phyloP scores from a whole-genome alignment of 108 stramenopile genomes.

The Cyclotella choctawhatcheeana region DNA sequence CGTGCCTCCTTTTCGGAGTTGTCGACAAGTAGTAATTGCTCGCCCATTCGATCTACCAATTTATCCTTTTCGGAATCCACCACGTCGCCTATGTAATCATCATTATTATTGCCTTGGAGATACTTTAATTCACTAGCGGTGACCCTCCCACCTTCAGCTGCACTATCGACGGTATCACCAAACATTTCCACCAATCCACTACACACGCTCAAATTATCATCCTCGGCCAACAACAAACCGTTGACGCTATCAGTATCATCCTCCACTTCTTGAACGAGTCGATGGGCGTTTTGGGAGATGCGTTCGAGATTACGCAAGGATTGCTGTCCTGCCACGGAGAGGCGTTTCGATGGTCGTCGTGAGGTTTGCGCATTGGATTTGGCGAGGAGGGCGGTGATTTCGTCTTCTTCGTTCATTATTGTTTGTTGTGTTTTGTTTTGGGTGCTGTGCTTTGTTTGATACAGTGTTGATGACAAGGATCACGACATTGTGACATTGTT shows the following conservation, averaged over 20 bases:
- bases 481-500: no score
- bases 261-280: conserved; percentile 11
- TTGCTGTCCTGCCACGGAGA: neutral
- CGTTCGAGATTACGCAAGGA: conserved; percentile 16
- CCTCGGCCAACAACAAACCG: conserved; percentile 8
- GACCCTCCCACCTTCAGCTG: conserved; percentile 1
- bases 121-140: conserved; percentile 29
- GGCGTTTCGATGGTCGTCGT: neutral
- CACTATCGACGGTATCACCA: neutral
- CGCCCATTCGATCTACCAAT: conserved; percentile 21
- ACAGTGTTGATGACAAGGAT: no score
- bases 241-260: conserved; percentile 39
- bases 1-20: conserved; percentile 7
- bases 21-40: conserved; percentile 21
- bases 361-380: conserved; percentile 6
- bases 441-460: no score
- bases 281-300: conserved; percentile 22
- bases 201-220: neutral
- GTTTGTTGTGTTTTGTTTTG: neutral
- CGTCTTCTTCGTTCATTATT: conserved; percentile 22
- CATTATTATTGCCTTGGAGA: conserved; percentile 1
- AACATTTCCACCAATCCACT: conserved; percentile 4
- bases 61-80: neutral
- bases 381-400: conserved; percentile 42
- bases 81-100: neutral